These are phyloP conservation scores for Lactifluus hygrophoroides DNA, from an alignment of 768 basidiomycete species.

Conservation along the genomic window DNA sequence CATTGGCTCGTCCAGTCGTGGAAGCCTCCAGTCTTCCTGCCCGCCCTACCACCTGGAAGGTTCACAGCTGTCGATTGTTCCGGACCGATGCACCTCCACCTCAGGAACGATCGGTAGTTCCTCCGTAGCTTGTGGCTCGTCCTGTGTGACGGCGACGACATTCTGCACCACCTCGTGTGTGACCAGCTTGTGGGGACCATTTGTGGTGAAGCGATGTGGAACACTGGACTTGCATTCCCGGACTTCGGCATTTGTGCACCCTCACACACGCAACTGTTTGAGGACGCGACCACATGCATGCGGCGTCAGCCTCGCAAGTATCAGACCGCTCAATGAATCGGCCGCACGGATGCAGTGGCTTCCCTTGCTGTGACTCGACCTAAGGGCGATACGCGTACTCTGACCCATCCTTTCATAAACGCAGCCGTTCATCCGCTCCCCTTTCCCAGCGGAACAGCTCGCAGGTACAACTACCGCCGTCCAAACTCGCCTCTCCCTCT, in stretches of 20 bases:
- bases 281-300: constrained; percentile 9
- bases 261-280: constrained; percentile 4
- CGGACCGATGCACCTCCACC: constrained; percentile 61
- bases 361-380: constrained; percentile 5
- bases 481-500: constrained; percentile 1
- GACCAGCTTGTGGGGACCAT: too few species aligned
- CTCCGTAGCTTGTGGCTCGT: too few species aligned
- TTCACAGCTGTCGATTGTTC: constrained; percentile 30
- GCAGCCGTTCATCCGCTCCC: constrained; percentile 9
- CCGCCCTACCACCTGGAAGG: constrained; percentile 27
- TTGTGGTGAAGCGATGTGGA: constrained; percentile 64
- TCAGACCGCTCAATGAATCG: constrained; percentile 12
- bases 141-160: too few species aligned
- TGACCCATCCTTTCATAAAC: constrained; percentile 14
- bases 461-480: constrained; percentile 5
- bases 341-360: constrained; percentile 16
- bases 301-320: neutral
- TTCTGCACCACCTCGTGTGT: too few species aligned
- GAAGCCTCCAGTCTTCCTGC: constrained; percentile 22
- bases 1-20: constrained; percentile 1
- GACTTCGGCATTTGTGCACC: constrained; percentile 4
- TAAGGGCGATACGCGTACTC: constrained; percentile 24
- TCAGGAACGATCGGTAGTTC: too few species aligned
- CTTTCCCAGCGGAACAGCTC: constrained; percentile 11
- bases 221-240: constrained; percentile 40